Conservation (phyloP, 371 early-diverging fungal species). For the Blyttiomyces sp. region DNA sequence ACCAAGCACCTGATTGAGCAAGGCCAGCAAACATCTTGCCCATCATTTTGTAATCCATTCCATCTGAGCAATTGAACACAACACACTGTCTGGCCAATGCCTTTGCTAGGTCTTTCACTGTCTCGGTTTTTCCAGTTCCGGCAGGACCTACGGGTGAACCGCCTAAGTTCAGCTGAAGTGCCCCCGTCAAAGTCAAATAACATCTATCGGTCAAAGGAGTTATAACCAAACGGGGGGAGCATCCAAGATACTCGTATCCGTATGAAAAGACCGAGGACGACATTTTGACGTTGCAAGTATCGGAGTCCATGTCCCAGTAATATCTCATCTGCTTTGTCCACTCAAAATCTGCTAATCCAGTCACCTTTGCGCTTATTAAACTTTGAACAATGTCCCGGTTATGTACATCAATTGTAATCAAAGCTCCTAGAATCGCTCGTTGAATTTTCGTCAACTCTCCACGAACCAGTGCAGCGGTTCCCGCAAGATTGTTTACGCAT, state of each 20-base stretch:
- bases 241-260: slow-evolving; percentile 57
- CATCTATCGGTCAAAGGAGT: slow-evolving; percentile 58
- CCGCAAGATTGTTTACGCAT: slow-evolving; percentile 39
- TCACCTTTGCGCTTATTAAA: slow-evolving; percentile 38
- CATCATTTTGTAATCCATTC: slow-evolving; percentile 60
- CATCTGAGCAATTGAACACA: slow-evolving; percentile 64
- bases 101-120: slow-evolving; percentile 59
- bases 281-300: slow-evolving; percentile 52
- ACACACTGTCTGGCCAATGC: slow-evolving; percentile 56
- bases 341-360: slow-evolving; percentile 47
- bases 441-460: slow-evolving; percentile 53
- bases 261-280: slow-evolving; percentile 50
- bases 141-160: slow-evolving; percentile 58
- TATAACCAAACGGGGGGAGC: slow-evolving; percentile 52
- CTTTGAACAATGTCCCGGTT: slow-evolving; percentile 54
- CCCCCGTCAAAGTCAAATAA: slow-evolving; percentile 54
- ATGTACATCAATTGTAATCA: slow-evolving; percentile 58
- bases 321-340: slow-evolving; percentile 56
- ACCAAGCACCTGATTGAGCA: slow-evolving; percentile 55
- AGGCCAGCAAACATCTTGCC: slow-evolving; percentile 62
- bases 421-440: slow-evolving; percentile 50
- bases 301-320: slow-evolving; percentile 55
- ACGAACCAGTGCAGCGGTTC: slow-evolving; percentile 48
- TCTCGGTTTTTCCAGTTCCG: slow-evolving; percentile 63
- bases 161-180: slow-evolving; percentile 54